phyloP scores from a whole-genome alignment of 2,329 filamentous ascomycete genomes.

The Aspergillus nomiae region DNA sequence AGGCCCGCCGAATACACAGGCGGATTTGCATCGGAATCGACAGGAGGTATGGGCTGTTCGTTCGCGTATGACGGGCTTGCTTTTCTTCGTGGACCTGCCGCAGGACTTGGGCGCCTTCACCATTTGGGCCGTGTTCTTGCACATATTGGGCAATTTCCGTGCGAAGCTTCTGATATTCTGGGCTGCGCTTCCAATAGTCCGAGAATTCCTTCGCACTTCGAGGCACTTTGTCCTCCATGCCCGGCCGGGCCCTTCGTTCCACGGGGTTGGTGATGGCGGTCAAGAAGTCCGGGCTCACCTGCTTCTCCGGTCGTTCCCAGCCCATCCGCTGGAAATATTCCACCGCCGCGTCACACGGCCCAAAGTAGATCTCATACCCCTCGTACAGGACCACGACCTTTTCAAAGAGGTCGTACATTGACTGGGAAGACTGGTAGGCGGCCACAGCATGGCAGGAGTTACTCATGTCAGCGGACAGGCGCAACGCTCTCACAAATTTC shows the following conservation, averaged over 20 bases:
- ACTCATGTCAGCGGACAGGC: conserved; percentile 47
- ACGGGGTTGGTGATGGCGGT: conserved; percentile 65
- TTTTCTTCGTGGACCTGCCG: conserved; percentile 11
- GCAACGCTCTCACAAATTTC: conserved; percentile 53
- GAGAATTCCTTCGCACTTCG: conserved; percentile 69
- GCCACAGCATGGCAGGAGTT: conserved; percentile 50
- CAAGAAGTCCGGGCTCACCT: conserved; percentile 68
- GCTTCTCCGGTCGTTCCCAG: conserved; percentile 64
- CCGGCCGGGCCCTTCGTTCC: conserved; percentile 56
- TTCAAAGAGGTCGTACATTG: conserved; percentile 59
- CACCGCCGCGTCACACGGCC: conserved; percentile 59
- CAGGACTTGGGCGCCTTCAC: neutral
- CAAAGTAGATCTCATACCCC: conserved; percentile 73
- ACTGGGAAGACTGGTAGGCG: conserved; percentile 50
- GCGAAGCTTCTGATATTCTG: conserved; percentile 44
- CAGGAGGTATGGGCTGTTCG: conserved; percentile 76
- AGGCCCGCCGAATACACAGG: conserved; percentile 78
- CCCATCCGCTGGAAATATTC: conserved; percentile 67
- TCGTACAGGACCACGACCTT: conserved; percentile 71
- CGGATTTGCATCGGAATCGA: conserved; percentile 72
- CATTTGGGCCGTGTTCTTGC: neutral
- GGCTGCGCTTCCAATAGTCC: conserved; percentile 53
- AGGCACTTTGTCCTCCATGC: conserved; percentile 63
- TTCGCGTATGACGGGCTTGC: conserved; percentile 48
- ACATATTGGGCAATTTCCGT: conserved; percentile 27